Base-by-base conservation (phyloP, 2,329 filamentous ascomycete genomes). In the Exophiala bonariae region DNA sequence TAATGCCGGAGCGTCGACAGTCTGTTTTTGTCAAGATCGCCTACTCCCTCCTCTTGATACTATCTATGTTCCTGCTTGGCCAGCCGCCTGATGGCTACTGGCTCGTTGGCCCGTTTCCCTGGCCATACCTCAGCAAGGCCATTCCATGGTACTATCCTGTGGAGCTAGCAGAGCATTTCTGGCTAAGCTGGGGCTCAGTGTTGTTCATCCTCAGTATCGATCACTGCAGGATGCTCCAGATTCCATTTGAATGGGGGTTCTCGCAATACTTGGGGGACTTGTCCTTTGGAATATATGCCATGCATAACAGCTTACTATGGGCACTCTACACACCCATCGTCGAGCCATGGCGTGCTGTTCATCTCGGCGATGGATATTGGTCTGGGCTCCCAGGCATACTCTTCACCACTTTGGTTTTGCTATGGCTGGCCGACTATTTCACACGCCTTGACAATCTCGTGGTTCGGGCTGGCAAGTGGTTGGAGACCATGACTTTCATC, bases 181-280 rank as follows among this genome's bases (percentile, higher is more conserved):
- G 46, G 45, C 69, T 71, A 28, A 66, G 67, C 4, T 55, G 73
- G 33, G 69, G 69, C 18, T 66, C 70, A 3, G 54, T 66, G n/a
- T 48, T 72, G 30, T 65, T 74, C 31, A 65, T 73, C 30, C 66
- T 63, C 45, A 63, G 63, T 41, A 69, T 73, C 50, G 70, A 70
- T 48, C 66, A 67, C 42, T 70, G 66, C 17, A 64, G 62, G 13
- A 62, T 63, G 9, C 62, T 74, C 31, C 70, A 74, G 49, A 65
- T 62, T 36, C 60, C 72, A 18, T 73, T 74, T 58, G 65, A 63
- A n/a, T 65, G 66, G 37, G 58, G 61, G 0, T 45, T 74, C 11
- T 72, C 70, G 11, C 69, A 71, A 43, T 74, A 74, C 48, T 60
- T 75, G 8, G 72, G 72, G 47, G 69, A 68, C 36, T 67, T 74